A percentile compares a stretch with the other conserved stretches of the same genome.
These are phyloP conservation scores for Hypoxylon sp. DNA, from an alignment of 2,329 filamentous ascomycete genomes.

Conservation along the genomic window DNA sequence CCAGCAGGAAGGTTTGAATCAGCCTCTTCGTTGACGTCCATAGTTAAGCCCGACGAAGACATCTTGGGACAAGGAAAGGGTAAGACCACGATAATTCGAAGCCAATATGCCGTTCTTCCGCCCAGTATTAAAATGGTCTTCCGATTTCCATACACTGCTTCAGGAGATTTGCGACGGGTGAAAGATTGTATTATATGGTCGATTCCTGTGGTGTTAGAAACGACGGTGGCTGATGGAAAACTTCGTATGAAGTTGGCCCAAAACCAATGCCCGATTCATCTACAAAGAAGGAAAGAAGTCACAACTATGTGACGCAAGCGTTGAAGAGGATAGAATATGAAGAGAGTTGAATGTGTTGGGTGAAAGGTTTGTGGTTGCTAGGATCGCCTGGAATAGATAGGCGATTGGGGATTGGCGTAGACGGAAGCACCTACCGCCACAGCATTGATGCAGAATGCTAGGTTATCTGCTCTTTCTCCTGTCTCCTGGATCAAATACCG, in stretches of 20 bases:
- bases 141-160: too few relatives aligned
- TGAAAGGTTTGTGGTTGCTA: neutral
- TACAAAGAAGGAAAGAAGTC: neutral
- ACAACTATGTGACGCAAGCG: neutral
- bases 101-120: neutral
- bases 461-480: neutral
- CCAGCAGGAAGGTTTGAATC: too few relatives aligned
- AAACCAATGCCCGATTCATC: neutral
- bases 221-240: neutral
- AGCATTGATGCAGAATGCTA: too few relatives aligned
- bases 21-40: neutral
- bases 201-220: neutral
- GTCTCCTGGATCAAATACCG: neutral
- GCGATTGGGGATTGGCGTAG: neutral
- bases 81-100: too few relatives aligned
- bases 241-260: neutral
- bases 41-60: neutral
- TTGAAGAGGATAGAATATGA: neutral
- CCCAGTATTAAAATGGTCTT: too few relatives aligned
- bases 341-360: neutral
- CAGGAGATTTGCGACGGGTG: neutral
- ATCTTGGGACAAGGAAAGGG: conserved; percentile 7
- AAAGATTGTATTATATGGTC: neutral
- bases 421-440: neutral
- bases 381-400: neutral